Conservation (phyloP, 768 basidiomycete genomes). For the Candolleomyces efflorescens region DNA sequence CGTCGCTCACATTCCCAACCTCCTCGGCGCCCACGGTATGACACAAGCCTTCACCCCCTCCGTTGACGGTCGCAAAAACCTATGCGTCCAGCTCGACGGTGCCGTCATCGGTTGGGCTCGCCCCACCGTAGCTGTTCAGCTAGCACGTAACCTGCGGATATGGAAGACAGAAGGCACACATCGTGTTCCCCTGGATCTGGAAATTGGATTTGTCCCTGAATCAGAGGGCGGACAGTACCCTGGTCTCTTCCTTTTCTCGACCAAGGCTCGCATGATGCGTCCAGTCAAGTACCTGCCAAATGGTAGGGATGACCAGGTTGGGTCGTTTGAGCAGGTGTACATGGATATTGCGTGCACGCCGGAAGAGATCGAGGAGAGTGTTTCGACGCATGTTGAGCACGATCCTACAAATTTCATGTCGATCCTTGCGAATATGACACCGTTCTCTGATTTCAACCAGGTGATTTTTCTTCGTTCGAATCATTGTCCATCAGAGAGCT, state of each 20-base stretch:
- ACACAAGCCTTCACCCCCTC: slow-evolving; percentile 79
- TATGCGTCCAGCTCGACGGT: slow-evolving; percentile 95
- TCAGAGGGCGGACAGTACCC: slow-evolving; percentile 96
- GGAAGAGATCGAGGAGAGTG: slow-evolving; percentile 71
- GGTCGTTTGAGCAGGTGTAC: slow-evolving; percentile 98
- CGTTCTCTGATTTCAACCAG: slow-evolving; percentile 99
- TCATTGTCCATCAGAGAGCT: neutral
- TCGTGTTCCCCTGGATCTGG: slow-evolving; percentile 86
- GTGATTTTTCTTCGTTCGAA: slow-evolving; percentile 38
- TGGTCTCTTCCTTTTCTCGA: slow-evolving; percentile 88
- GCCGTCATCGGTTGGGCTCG: slow-evolving; percentile 92
- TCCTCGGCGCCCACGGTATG: slow-evolving; percentile 91
- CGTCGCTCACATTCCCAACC: slow-evolving; percentile 72
- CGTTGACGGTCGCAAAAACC: slow-evolving; percentile 75
- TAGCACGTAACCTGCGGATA: slow-evolving; percentile 81
- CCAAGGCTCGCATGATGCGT: slow-evolving; percentile 92
- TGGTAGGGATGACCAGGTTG: slow-evolving; percentile 83
- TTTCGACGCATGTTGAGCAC: slow-evolving; percentile 91
- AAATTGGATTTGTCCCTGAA: slow-evolving; percentile 87
- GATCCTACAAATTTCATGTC: slow-evolving; percentile 94
- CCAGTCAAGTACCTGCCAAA: slow-evolving; percentile 91
- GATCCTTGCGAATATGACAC: slow-evolving; percentile 95
- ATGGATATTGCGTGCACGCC: slow-evolving; percentile 95
- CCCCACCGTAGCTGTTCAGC: slow-evolving; percentile 63
- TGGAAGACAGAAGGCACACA: slow-evolving; percentile 92